Base-by-base conservation (phyloP, 768 basidiomycete genomes). In the Suillus occidentalis region DNA sequence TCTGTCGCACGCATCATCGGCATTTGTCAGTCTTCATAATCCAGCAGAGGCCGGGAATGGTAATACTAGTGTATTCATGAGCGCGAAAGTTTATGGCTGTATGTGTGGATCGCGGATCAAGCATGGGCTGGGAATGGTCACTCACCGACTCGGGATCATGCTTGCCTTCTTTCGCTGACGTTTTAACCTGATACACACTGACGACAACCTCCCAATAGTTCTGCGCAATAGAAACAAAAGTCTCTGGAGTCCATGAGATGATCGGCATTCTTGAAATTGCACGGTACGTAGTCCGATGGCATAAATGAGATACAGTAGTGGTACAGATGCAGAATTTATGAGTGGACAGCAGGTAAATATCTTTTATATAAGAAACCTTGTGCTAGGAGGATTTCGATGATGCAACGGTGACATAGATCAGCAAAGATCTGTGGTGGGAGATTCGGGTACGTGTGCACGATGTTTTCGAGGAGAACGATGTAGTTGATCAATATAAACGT, bases 401-500 rank as follows among this genome's bases (percentile, higher is more conserved):
- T 40, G 25, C 18, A 18, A 42, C 20, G 25, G 39, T 40, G 9
- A 28, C 18, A 40, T 28, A 10, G 25, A 18, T 74, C 64, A 76
- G n/a, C 67, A 68, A 60, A 72, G 50, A 66, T 72, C 67, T 13
- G 31, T 67, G 28, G 31, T 67, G 28, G 71, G 72, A 14, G 75
- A 75, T 12, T 66, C 67, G 8, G 70, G 67, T 22, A 67, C 49
- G 20, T 72, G 72, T 14, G 62, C 13, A 60, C 65, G 75, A 65
- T 70, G 75, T 68, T 81, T 80, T 62, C 76, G 79, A 53, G 82
- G 77, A 3, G 80, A 79, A 40, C 78, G 79, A 42, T 80, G 79
- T 50, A 84, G 73, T 60, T 72, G 74, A 60, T 85, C 80, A 52
- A 88, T 74, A 69, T 87, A 87, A 25, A 87, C 84, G 67, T 88